Evolutionary conservation across 306 rosid species (phyloP).

Genomic region (Astragalus glycyphyllos): DNA sequence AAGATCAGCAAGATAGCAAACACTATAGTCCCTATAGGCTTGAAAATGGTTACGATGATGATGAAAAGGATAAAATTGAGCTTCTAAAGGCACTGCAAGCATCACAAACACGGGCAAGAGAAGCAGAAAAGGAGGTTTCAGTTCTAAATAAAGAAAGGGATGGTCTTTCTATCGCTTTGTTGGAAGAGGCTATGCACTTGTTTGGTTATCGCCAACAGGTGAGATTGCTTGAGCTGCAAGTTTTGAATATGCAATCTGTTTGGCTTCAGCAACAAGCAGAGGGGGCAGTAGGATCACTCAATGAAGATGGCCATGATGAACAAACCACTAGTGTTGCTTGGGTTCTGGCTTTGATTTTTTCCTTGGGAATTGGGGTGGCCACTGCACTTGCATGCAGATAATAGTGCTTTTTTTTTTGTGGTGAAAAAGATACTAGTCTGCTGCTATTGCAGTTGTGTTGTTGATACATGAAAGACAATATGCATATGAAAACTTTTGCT

Average conservation of each 20-base stretch:
- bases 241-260: constrained; percentile 55
- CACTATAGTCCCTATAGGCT: constrained; percentile 3
- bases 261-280: constrained; percentile 34
- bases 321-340: constrained; percentile 48
- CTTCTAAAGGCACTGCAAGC: constrained; percentile 77
- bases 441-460: neutral
- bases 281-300: constrained; percentile 2
- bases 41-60: constrained; percentile 36
- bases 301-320: constrained; percentile 37
- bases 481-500: no score
- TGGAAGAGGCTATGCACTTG: constrained; percentile 63
- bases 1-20: constrained; percentile 31
- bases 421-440: constrained; percentile 43
- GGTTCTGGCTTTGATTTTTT: constrained; percentile 68
- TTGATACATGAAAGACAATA: neutral
- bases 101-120: constrained; percentile 83
- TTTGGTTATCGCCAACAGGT: constrained; percentile 68
- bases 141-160: constrained; percentile 62
- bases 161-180: constrained; percentile 53
- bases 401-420: no score
- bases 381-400: constrained; percentile 61
- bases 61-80: constrained; percentile 54
- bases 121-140: constrained; percentile 69
- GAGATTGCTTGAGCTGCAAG: constrained; percentile 78
- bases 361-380: constrained; percentile 73